A percentile compares a stretch with the other conserved stretches of the same genome.
phyloP scores from a whole-genome alignment of 2,329 filamentous ascomycete genomes.

The Fusarium protoensiforme region DNA sequence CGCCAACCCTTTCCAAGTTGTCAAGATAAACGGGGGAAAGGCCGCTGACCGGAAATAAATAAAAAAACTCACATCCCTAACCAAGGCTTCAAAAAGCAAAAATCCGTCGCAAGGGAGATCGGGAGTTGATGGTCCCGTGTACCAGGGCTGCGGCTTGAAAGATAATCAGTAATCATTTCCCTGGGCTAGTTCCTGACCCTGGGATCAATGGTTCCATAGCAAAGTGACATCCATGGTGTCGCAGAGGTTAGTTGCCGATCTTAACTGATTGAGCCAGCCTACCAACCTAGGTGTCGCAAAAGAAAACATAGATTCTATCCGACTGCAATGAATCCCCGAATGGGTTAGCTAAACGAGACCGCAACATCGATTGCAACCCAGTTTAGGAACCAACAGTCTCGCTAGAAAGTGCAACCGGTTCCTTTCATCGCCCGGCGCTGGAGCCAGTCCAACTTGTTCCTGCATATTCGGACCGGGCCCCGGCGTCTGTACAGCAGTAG shows the following conservation, averaged over 20 bases:
- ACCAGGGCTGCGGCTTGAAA: background rate
- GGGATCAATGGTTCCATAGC: background rate
- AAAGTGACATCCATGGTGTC: background rate
- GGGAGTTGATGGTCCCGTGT: background rate
- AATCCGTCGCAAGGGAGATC: background rate
- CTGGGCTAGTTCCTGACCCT: background rate
- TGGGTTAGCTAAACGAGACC: background rate
- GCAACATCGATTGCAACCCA: background rate
- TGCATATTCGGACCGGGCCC: constrained; percentile 27
- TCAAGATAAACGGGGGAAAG: background rate
- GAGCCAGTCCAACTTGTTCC: constrained; percentile 25
- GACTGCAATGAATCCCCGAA: background rate
- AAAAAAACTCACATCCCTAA: background rate
- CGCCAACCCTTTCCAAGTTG: background rate
- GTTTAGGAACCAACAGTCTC: background rate
- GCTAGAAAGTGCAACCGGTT: constrained; percentile 2
- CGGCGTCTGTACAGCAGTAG: constrained; percentile 2
- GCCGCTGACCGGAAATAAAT: background rate
- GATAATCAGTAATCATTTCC: background rate
- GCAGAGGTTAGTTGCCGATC: background rate
- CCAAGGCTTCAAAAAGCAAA: background rate
- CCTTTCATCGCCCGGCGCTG: constrained; percentile 6
- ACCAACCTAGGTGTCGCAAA: background rate
- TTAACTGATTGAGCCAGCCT: background rate
- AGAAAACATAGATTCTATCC: constrained; percentile 7